Base-by-base conservation (phyloP, 768 basidiomycete species). In the Pilatotrama ljubarskyi region DNA sequence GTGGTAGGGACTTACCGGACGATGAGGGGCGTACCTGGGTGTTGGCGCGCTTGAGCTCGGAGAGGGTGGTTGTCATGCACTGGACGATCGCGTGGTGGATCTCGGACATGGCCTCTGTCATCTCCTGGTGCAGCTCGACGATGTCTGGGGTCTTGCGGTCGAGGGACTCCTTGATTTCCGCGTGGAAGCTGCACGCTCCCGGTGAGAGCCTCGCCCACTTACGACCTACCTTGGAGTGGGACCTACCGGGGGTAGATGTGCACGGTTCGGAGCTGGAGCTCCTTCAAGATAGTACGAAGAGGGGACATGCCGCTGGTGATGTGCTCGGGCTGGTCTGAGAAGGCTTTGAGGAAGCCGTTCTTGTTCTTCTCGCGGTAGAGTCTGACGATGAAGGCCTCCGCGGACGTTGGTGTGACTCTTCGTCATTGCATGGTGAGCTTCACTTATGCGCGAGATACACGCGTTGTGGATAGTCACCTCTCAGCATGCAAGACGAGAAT, bases 311-410 rank as follows among this genome's bases (percentile, higher is more conserved):
- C 96, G 62, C 86, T 92, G 0, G 90, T 95, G 61, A 99, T 97
- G 62, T 90, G 85, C 72, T 98, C 97, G 4, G 96, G 95, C 67
- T 98, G 91, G 72, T 98, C 97, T 2, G 94, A 93, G 70, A 99
- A 97, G 0, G 94, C 97, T 73, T 99, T 98, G 64, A 98, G 77
- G 73, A 98, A 99, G 1, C 96, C 96, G 2, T 78, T 80, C 70
- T 82, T 84, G 76, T 98, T 99, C 76, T 88, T 86, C 73, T 97
- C 88, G 41, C 96, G 84, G 70, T 89, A 98, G 2, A 97, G 77
- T 2, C 95, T 85, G 49, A 95, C 88, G 37, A 98, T 92, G 75
- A 98, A 99, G 0, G 95, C 93, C 70, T 98, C 96, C 47, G 88
- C 77, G 24, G 87, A 90, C 0, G 93, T 80, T 2, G 91, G 83